Base-by-base conservation (phyloP, 2,329 filamentous ascomycete species). In the Mariannaea elegans region DNA sequence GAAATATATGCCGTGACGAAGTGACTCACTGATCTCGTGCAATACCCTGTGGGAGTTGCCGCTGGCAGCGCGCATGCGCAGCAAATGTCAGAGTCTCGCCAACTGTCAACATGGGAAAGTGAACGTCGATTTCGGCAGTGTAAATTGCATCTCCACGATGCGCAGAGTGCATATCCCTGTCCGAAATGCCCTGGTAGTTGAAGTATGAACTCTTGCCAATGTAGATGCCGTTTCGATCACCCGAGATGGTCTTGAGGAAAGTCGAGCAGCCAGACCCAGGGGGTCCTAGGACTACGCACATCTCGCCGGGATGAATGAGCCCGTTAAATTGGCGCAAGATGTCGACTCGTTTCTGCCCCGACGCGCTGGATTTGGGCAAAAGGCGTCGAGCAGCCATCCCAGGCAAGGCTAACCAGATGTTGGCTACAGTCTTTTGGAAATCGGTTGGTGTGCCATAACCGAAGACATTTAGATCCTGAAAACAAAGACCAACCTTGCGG, bases 41-140 rank as follows among this genome's bases (percentile, higher is more conserved):
- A n/a, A 51, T 45, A 2, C 41, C 41, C 4, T 46, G 12, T 14
- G 55, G 55, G 1, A 52, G 23, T 2, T 47, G 24, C 10, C 32
- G 31, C 24, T 31, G 47, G 24, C 47, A 57, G 24, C 47, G 41
- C n/a, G 47, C 55, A 2, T 24, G 47, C 14, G 55, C 42, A 2
- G 55, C 55, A 41, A 57, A 57, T 7, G 55, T 46, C 23, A 57
- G 29, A 10, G 55, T 57, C 24, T 57, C 55, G 18, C 47, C 47
- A 1, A 51, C 55, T 13, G 47, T 51, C 16, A 57, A 12, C 7
- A 38, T 16, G 3, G 55, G 55, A 27, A 57, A 57, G 47, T 57
- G 55, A 3, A 57, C 55, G 18, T 57, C 55, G 3, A 46, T 31
- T 19, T 57, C 55, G 12, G 54, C 54, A 1, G 54, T 56, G n/a